Percentiles rank a stretch among this genome's conserved stretches.
Evolutionary conservation across 352 stramenopile genomes (phyloP).

Genomic region (Globisporangium lucens): DNA sequence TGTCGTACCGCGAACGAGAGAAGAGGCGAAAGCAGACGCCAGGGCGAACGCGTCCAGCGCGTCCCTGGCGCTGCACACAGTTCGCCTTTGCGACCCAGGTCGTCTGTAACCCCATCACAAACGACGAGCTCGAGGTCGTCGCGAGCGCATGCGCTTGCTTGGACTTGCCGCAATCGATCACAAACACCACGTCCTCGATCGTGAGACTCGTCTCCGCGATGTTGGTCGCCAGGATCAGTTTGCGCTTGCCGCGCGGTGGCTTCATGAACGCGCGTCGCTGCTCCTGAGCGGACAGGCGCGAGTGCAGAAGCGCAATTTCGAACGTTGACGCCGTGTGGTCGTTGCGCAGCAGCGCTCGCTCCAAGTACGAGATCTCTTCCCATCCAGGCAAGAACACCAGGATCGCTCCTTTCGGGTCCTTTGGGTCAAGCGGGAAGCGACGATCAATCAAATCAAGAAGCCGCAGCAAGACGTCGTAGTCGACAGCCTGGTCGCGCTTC

Average conservation of each 20-base stretch:
- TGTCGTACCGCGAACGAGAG: conserved; percentile 57
- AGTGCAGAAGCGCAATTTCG: conserved; percentile 74
- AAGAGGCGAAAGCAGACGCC: conserved; percentile 92
- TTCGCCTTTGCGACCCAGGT: conserved; percentile 86
- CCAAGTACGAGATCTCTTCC: conserved; percentile 83
- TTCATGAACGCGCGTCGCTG: conserved; percentile 69
- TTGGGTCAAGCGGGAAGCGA: conserved; percentile 42
- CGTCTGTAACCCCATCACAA: conserved; percentile 88
- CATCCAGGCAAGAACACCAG: conserved; percentile 82
- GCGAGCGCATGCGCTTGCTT: conserved; percentile 73
- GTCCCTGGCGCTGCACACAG: conserved; percentile 88
- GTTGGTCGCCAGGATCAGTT: conserved; percentile 92
- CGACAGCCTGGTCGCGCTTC: conserved; percentile 58
- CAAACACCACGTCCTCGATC: conserved; percentile 94
- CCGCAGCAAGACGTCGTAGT: conserved; percentile 66
- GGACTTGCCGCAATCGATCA: conserved; percentile 83
- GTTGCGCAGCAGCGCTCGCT: conserved; percentile 56
- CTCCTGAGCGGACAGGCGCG: conserved; percentile 62
- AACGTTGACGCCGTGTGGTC: conserved; percentile 46
- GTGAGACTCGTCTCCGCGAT: conserved; percentile 97
- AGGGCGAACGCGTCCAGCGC: conserved; percentile 91
- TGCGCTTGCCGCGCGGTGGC: conserved; percentile 55
- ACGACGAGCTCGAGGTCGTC: conserved; percentile 66
- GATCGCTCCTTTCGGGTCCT: conserved; percentile 61
- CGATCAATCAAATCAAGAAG: conserved; percentile 60